Conservation (phyloP, 2,329 filamentous ascomycete species). For the Cylindrodendrum hubeiense region DNA sequence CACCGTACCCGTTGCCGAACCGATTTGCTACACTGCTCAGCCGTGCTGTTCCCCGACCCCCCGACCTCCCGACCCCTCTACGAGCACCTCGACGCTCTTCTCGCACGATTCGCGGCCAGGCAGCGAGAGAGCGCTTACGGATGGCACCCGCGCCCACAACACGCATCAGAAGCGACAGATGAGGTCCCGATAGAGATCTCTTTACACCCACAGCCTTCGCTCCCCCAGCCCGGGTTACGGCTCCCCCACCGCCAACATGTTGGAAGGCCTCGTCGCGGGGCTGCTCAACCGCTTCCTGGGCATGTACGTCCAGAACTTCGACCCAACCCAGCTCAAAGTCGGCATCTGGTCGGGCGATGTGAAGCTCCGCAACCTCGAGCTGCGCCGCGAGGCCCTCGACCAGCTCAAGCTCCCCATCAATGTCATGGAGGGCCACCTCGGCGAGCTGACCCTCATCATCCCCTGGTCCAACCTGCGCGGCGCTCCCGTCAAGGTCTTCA, state of each 20-base stretch:
- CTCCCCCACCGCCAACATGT: conserved; percentile 76
- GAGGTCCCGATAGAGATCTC: conserved; percentile 36
- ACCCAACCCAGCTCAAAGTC: conserved; percentile 96
- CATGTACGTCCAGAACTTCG: conserved; percentile 99
- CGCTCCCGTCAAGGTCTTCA: conserved; percentile 92
- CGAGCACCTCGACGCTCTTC: conserved; percentile 9
- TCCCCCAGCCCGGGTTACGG: conserved; percentile 80
- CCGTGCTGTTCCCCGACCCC: background rate
- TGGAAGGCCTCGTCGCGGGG: conserved; percentile 96
- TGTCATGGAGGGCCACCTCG: conserved; percentile 94
- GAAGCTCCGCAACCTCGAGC: conserved; percentile 90
- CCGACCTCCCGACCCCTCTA: conserved; percentile 9
- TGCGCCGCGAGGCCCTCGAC: conserved; percentile 94
- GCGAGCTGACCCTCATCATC: conserved; percentile 90
- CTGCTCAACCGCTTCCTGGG: conserved; percentile 99
- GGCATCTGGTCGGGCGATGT: conserved; percentile 99
- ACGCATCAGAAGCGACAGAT: conserved; percentile 37
- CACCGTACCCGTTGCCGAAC: background rate
- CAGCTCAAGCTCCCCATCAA: conserved; percentile 97
- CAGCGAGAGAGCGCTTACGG: conserved; percentile 28
- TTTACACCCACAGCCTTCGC: conserved; percentile 30
- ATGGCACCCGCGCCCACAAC: conserved; percentile 36
- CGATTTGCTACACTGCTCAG: no score
- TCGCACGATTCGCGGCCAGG: background rate
- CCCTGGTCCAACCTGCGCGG: conserved; percentile 98